Conservation (phyloP, 805 yeast genomes). For the Komagataella phaffii region DNA sequence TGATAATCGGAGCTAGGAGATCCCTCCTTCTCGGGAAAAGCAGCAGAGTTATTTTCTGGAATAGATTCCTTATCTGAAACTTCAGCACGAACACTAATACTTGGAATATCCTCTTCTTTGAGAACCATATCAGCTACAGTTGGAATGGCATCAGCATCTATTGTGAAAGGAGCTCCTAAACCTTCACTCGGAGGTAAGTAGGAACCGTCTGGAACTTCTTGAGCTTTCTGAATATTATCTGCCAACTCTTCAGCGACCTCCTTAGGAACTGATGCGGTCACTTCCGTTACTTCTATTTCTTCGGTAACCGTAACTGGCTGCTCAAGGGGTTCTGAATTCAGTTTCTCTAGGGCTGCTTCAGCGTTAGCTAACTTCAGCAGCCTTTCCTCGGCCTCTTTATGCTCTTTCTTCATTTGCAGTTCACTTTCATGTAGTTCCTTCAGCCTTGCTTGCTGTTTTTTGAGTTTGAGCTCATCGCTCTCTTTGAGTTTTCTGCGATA, state of each 20-base stretch:
- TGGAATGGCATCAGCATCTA: background rate
- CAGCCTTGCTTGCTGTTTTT: constrained; percentile 1
- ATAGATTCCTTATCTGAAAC: background rate
- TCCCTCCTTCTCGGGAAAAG: background rate
- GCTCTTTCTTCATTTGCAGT: background rate
- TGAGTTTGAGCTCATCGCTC: background rate
- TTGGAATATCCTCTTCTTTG: background rate
- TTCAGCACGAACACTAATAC: background rate
- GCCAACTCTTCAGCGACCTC: background rate
- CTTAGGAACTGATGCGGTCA: background rate
- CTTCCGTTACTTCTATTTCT: constrained; percentile 1
- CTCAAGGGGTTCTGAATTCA: background rate
- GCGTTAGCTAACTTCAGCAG: background rate
- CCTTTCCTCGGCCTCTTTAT: background rate
- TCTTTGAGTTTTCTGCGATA: constrained; percentile 1
- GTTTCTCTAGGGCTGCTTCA: background rate
- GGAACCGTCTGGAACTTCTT: background rate
- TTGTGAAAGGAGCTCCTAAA: background rate
- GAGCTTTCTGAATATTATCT: background rate
- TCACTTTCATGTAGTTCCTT: background rate
- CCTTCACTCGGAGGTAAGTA: background rate
- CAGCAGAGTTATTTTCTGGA: background rate
- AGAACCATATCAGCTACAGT: background rate
- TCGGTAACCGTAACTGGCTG: background rate
- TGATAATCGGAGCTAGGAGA: background rate